Evolutionary conservation across 768 basidiomycete species (phyloP).

Genomic region (Suillus brevipes): DNA sequence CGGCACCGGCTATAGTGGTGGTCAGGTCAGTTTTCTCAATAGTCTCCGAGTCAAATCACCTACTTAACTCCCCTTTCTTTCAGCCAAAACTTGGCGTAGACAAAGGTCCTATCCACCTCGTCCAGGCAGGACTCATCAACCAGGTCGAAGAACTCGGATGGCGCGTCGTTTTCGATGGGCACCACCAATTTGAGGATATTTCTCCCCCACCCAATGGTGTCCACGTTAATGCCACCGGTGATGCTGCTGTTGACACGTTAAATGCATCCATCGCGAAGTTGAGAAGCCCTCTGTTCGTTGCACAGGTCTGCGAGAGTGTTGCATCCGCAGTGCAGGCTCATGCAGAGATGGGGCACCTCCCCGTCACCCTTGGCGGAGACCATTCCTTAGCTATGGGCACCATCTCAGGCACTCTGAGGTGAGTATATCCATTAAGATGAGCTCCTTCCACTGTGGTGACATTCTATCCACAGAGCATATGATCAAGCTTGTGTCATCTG

Average conservation of each 20-base stretch:
- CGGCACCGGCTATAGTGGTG: slow-evolving; percentile 25
- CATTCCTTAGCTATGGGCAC: slow-evolving; percentile 96
- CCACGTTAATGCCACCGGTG: neutral
- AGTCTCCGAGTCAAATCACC: neutral
- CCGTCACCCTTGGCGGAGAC: slow-evolving; percentile 93
- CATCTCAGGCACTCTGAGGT: slow-evolving; percentile 85
- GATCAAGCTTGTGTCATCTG: slow-evolving; percentile 88
- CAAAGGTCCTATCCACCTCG: slow-evolving; percentile 83
- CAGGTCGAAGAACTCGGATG: slow-evolving; percentile 83
- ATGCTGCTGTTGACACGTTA: neutral
- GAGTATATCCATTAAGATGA: slow-evolving; percentile 20
- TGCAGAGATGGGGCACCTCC: slow-evolving; percentile 75
- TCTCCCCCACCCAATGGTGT: slow-evolving; percentile 40
- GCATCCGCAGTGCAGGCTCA: slow-evolving; percentile 75
- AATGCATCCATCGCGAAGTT: slow-evolving; percentile 80
- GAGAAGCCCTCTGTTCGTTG: slow-evolving; percentile 89
- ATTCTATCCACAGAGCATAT: slow-evolving; percentile 48
- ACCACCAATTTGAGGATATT: slow-evolving; percentile 85
- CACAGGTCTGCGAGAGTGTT: slow-evolving; percentile 77
- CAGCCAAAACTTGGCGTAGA: slow-evolving; percentile 83
- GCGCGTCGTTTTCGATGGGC: slow-evolving; percentile 87
- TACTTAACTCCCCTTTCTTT: slow-evolving; percentile 16
- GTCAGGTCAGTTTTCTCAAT: slow-evolving; percentile 27
- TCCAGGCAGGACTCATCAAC: slow-evolving; percentile 79
- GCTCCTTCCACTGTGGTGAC: slow-evolving; percentile 8